Conservation (phyloP, 2,329 filamentous ascomycete genomes). For the Botrytis fragariae region DNA sequence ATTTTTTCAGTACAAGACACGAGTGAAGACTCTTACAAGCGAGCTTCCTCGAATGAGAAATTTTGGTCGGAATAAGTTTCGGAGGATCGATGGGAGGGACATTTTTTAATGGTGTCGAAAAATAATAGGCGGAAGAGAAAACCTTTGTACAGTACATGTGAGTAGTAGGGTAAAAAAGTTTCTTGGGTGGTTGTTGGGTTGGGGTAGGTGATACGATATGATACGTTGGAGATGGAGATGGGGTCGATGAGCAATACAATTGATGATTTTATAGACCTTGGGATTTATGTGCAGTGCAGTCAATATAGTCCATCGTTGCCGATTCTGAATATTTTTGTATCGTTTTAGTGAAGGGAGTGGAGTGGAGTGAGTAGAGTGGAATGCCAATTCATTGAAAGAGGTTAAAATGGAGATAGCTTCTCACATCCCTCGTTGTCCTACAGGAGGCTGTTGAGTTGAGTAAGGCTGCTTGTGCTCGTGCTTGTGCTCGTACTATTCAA, state of each 20-base stretch:
- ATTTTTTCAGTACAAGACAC: neutral
- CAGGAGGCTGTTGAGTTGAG: no score
- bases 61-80: neutral
- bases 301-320: neutral
- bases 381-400: neutral
- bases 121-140: neutral
- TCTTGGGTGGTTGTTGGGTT: neutral
- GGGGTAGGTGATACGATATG: neutral
- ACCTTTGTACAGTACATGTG: constrained; percentile 3
- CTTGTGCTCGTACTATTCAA: neutral
- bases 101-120: neutral
- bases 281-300: neutral
- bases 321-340: neutral
- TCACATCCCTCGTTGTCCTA: neutral
- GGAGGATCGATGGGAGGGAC: neutral
- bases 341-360: neutral
- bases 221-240: neutral
- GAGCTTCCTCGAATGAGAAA: neutral
- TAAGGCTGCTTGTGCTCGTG: neutral
- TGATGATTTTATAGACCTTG: neutral
- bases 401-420: neutral
- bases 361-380: neutral
- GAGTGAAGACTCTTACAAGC: neutral
- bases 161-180: constrained; percentile 13
- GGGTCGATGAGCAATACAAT: neutral